Evolutionary conservation across 108 stramenopile species (phyloP).

Genomic region (Discostella stelligeroides): DNA sequence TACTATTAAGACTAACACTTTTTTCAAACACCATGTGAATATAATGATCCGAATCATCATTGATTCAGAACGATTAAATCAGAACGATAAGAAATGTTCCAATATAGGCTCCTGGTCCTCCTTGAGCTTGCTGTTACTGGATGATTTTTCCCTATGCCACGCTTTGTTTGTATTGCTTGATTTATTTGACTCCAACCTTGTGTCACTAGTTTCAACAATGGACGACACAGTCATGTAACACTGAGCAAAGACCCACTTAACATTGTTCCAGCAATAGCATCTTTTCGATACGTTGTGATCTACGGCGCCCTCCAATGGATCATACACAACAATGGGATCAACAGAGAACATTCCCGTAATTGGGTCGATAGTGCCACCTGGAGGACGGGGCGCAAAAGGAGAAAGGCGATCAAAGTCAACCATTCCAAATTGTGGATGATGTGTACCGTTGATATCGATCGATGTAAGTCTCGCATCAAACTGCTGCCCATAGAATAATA

Average conservation of each 20-base stretch:
- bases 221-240: slow-evolving; percentile 83
- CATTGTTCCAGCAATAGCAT: slow-evolving; percentile 84
- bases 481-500: slow-evolving; percentile 84
- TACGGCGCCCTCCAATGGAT: slow-evolving; percentile 82
- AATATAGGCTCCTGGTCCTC: slow-evolving; percentile 27
- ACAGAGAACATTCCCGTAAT: slow-evolving; percentile 84
- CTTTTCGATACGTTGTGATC: slow-evolving; percentile 81
- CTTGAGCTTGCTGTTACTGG: slow-evolving; percentile 1
- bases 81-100: slow-evolving; percentile 48
- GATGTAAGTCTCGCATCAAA: slow-evolving; percentile 80
- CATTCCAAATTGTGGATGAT: slow-evolving; percentile 44
- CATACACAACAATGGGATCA: slow-evolving; percentile 87
- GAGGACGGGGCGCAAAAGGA: slow-evolving; percentile 62
- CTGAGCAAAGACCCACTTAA: slow-evolving; percentile 85
- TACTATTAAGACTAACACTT: slow-evolving; percentile 6
- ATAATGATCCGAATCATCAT: neutral
- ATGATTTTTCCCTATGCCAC: neutral
- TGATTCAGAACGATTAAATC: slow-evolving; percentile 42
- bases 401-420: slow-evolving; percentile 57
- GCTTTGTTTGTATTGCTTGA: neutral
- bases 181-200: slow-evolving; percentile 14
- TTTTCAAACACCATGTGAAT: slow-evolving; percentile 2
- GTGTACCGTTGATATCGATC: slow-evolving; percentile 76
- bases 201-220: slow-evolving; percentile 66
- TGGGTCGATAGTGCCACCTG: slow-evolving; percentile 74